phyloP scores from a whole-genome alignment of 1,284 basidiomycete genomes.

The Phellopilus nigrolimitatus region DNA sequence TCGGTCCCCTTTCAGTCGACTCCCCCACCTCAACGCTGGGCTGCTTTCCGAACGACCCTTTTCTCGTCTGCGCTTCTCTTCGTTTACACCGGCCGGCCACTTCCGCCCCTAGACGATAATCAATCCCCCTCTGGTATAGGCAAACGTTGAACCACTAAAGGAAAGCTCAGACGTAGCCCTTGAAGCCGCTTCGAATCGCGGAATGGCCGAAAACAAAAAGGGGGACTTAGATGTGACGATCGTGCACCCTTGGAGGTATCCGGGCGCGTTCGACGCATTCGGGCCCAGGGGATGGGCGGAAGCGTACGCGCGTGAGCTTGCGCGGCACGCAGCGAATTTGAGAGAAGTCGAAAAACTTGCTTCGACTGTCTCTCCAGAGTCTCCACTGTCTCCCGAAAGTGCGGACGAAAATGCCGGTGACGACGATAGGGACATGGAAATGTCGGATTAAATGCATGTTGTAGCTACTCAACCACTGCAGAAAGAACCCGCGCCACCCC shows the following conservation, averaged over 20 bases:
- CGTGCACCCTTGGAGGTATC: constrained; percentile 14
- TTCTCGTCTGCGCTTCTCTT: constrained; percentile 56
- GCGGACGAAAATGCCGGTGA: not conserved
- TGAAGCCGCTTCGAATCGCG: too few relatives aligned
- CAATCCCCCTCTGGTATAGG: not conserved
- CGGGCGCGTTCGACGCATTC: constrained; percentile 15
- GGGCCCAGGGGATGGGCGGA: constrained; percentile 10
- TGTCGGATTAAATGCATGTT: constrained; percentile 9
- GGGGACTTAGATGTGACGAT: not conserved
- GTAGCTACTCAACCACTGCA: too few relatives aligned
- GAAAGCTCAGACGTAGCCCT: too few relatives aligned
- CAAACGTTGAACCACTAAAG: too few relatives aligned
- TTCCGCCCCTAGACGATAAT: constrained; percentile 32
- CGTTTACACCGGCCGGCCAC: constrained; percentile 41
- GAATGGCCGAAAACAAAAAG: too few relatives aligned
- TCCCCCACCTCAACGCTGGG: constrained; percentile 44
- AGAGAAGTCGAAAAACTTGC: too few relatives aligned
- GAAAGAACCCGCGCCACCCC: too few relatives aligned
- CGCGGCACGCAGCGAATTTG: not conserved
- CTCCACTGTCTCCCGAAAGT: not conserved
- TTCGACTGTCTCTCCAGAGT: not conserved
- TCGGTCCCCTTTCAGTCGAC: constrained; percentile 9
- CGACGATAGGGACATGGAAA: constrained; percentile 11
- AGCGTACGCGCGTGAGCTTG: not conserved
- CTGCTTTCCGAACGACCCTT: constrained; percentile 51